Base-by-base conservation (phyloP, 192 early-diverging fungal genomes). In the Backusella parvicylindrica region DNA sequence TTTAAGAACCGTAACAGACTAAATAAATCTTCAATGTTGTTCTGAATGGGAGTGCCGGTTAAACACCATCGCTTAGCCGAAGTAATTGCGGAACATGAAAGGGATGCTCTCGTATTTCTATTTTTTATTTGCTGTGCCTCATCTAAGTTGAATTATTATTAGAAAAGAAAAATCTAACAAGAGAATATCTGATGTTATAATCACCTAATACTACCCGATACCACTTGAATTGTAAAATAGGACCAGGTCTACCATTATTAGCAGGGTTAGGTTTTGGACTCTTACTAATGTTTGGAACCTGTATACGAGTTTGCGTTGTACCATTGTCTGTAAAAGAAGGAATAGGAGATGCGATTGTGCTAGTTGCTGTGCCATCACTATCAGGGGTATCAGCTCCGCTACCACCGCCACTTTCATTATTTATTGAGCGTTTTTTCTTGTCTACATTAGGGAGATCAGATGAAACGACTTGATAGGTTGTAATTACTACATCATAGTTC, bases 91-190 rank as follows among this genome's bases (percentile, higher is more conserved):
- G 79, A 67, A 43, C 88, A 89, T 6, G 89, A 83, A 47, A 73
- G 75, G 2, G 85, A 78, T 18, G 81, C 73, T 33, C 82, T 81
- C 0, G 89, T 83, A n/a, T 38, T 38, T 31, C 73, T 82, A 77
- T 89, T 90, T 63, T 90, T 91, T 73, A 91, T 88, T n/a, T 81
- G 74, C 31, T 92, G 91, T 3, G 91, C 90, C 69, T 92, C 91
- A 73, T 91, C 90, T 70, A 78, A 21, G 13, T 5, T 43, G 16
- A 43, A 18, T 43, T 40, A 40, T 6, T 18, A 43, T 18, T 11
- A 81, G 41, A 37, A 84, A 38, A 28, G 35, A 68, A 64, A 64
- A 31, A 18, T 53, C 50, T 21, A 1, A 53, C 4, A 65, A 66
- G 9, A 30, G 13, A 18, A 6, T 1, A 18, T n/a, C 56, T n/a